Conservation (phyloP, 2,329 filamentous ascomycete genomes). For the Penicillium sclerotiorum region DNA sequence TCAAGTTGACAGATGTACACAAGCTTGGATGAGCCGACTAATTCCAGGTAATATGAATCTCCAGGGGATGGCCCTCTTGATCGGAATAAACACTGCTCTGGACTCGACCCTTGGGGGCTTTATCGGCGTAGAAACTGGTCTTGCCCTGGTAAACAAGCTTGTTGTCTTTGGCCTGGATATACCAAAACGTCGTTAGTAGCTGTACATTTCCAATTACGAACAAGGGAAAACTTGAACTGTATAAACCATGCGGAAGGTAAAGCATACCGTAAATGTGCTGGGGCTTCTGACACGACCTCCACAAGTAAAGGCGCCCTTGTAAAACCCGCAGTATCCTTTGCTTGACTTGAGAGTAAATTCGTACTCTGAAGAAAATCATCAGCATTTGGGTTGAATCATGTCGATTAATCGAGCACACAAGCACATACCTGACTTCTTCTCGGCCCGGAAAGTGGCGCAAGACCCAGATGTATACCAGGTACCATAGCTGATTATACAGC, state of each 20-base stretch:
- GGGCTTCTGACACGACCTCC: slow-evolving; percentile 37
- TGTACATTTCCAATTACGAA: too few species aligned
- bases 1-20: background rate
- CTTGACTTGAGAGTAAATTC: slow-evolving; percentile 60
- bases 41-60: slow-evolving; percentile 38
- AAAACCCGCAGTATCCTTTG: slow-evolving; percentile 62
- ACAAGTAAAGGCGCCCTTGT: slow-evolving; percentile 58
- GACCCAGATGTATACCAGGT: slow-evolving; percentile 70
- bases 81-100: slow-evolving; percentile 40
- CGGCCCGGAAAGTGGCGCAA: slow-evolving; percentile 60
- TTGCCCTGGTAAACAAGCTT: slow-evolving; percentile 38
- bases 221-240: too few species aligned
- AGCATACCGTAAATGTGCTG: slow-evolving; percentile 35
- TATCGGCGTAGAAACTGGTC: slow-evolving; percentile 43
- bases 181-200: background rate
- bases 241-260: background rate
- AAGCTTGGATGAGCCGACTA: background rate
- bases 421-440: slow-evolving; percentile 33
- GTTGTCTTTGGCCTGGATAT: slow-evolving; percentile 31
- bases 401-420: background rate
- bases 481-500: slow-evolving; percentile 69
- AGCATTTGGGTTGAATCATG: background rate
- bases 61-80: slow-evolving; percentile 33
- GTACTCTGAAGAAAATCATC: slow-evolving; percentile 20
- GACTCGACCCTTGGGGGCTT: slow-evolving; percentile 37